Evolutionary conservation across 2,329 filamentous ascomycete species (phyloP).

Genomic region (Metarhizium album): DNA sequence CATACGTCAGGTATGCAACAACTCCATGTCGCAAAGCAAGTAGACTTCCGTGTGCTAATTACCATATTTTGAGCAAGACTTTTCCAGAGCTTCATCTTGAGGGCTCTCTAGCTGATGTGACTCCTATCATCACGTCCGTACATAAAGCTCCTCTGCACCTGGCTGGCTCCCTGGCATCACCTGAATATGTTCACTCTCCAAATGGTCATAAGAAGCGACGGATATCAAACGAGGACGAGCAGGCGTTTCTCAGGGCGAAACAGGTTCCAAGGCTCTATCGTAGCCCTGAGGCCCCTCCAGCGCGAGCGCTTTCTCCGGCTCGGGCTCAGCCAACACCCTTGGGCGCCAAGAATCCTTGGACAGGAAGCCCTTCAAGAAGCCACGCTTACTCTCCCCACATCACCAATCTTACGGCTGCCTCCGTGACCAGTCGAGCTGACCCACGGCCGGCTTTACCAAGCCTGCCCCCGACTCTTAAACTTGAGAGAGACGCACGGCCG

Average conservation of each 20-base stretch:
- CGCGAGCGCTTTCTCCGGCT: slow-evolving; percentile 26
- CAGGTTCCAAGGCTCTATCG: slow-evolving; percentile 37
- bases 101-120: slow-evolving; percentile 1
- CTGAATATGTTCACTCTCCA: slow-evolving; percentile 40
- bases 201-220: slow-evolving; percentile 37
- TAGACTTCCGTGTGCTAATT: background rate
- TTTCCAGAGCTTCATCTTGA: slow-evolving; percentile 33
- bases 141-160: background rate
- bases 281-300: slow-evolving; percentile 21
- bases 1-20: slow-evolving; percentile 37
- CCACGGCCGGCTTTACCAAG: slow-evolving; percentile 28
- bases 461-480: slow-evolving; percentile 25
- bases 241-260: slow-evolving; percentile 27
- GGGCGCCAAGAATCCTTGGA: slow-evolving; percentile 16
- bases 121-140: background rate
- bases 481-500: slow-evolving; percentile 24
- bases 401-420: slow-evolving; percentile 18
- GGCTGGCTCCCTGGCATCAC: slow-evolving; percentile 19
- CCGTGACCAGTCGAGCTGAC: slow-evolving; percentile 25
- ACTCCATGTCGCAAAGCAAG: background rate
- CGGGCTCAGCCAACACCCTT: slow-evolving; percentile 11
- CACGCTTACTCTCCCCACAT: slow-evolving; percentile 18
- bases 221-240: slow-evolving; percentile 30
- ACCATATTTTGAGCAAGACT: slow-evolving; percentile 24
- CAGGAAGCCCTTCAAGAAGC: slow-evolving; percentile 14